phyloP scores from a whole-genome alignment of 192 early-diverging fungal species.

The Coemansia sp. region DNA sequence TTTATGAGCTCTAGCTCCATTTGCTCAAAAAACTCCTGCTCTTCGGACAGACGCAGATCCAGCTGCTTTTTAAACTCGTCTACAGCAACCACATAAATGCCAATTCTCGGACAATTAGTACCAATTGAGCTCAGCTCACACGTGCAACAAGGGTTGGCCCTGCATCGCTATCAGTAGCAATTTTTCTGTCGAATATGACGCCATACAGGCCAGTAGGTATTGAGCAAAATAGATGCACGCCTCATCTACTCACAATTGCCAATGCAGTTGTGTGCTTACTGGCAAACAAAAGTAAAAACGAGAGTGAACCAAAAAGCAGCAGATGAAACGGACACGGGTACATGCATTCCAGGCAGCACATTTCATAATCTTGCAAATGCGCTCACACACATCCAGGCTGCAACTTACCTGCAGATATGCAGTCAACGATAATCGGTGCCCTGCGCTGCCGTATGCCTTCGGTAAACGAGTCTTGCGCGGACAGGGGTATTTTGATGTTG shows the following conservation, averaged over 20 bases:
- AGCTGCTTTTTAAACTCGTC: constrained; percentile 36
- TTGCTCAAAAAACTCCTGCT: constrained; percentile 48
- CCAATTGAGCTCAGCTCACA: not conserved
- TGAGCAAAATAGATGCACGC: not conserved
- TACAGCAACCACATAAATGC: constrained; percentile 2
- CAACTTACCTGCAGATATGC: constrained; percentile 42
- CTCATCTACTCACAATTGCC: not conserved
- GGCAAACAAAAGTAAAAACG: not conserved
- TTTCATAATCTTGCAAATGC: constrained; percentile 7
- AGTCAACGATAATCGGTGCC: constrained; percentile 18
- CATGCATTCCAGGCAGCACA: constrained; percentile 1
- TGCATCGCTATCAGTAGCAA: not conserved
- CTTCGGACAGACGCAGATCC: constrained; percentile 25
- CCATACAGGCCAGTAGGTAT: not conserved
- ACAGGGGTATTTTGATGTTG: constrained; percentile 47
- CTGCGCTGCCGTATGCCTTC: constrained; percentile 22
- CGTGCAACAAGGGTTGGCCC: not conserved
- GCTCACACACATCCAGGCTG: not conserved
- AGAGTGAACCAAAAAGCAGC: not conserved
- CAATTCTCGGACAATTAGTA: not conserved
- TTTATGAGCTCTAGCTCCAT: constrained; percentile 53
- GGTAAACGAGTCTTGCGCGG: constrained; percentile 47
- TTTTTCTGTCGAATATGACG: not conserved
- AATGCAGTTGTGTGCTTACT: not conserved
- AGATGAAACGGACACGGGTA: not conserved